Evolutionary conservation across 2,329 filamentous ascomycete species (phyloP).

Genomic region (Xylariaceae sp.): DNA sequence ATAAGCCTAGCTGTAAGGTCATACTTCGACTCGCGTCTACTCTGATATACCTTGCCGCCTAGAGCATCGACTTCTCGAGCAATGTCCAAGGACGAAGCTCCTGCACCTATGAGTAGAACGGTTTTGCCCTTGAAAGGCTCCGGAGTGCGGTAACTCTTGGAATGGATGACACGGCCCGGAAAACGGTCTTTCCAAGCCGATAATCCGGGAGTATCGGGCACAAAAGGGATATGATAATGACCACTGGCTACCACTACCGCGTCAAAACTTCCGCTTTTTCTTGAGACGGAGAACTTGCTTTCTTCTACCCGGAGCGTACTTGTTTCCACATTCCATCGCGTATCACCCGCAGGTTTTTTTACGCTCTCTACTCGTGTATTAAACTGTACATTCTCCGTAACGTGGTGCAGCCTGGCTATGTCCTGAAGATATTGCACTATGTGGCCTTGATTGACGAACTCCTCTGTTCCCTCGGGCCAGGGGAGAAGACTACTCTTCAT

Average conservation of each 20-base stretch:
- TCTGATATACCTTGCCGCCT: slow-evolving; percentile 53
- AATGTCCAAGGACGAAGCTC: slow-evolving; percentile 52
- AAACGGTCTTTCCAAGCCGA: slow-evolving; percentile 61
- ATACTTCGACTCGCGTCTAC: slow-evolving; percentile 65
- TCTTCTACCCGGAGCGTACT: slow-evolving; percentile 47
- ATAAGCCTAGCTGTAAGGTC: slow-evolving; percentile 62
- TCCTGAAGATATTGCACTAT: slow-evolving; percentile 67
- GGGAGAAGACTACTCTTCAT: slow-evolving; percentile 51
- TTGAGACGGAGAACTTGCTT: slow-evolving; percentile 36
- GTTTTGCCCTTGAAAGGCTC: slow-evolving; percentile 61
- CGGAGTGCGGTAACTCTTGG: slow-evolving; percentile 74
- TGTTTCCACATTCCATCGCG: slow-evolving; percentile 59
- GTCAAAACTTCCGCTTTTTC: slow-evolving; percentile 58
- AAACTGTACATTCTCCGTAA: slow-evolving; percentile 58
- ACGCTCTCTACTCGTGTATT: slow-evolving; percentile 64
- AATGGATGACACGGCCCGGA: slow-evolving; percentile 65
- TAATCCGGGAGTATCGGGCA: slow-evolving; percentile 67
- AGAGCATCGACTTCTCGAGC: slow-evolving; percentile 47
- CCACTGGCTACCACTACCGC: slow-evolving; percentile 71
- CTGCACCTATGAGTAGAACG: slow-evolving; percentile 61
- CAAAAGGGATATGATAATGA: slow-evolving; percentile 68
- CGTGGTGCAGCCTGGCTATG: slow-evolving; percentile 57
- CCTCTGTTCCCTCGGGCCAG: slow-evolving; percentile 66
- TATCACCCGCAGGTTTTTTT: slow-evolving; percentile 50
- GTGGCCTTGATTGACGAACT: slow-evolving; percentile 63